Percentiles rank a stretch among this genome's conserved stretches.
phyloP scores from a whole-genome alignment of 2,329 filamentous ascomycete genomes.

The Fusarium guadeloupense region DNA sequence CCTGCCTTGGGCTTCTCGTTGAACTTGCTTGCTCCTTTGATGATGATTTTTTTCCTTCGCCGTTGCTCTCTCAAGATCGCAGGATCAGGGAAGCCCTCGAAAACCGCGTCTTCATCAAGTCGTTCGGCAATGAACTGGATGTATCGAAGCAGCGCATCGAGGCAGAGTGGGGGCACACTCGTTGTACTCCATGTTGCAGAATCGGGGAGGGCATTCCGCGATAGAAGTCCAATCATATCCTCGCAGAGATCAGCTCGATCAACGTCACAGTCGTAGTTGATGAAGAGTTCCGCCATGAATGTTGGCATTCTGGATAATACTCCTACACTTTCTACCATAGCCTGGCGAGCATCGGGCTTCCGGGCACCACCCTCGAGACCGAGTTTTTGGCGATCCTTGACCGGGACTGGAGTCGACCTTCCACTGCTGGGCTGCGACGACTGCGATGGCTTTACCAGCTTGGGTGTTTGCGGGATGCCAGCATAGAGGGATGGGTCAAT shows the following conservation, averaged over 20 bases:
- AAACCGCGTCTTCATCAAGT: conserved; percentile 73
- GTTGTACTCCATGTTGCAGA: conserved; percentile 99
- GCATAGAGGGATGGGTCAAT: conserved; percentile 93
- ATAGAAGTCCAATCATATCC: conserved; percentile 92
- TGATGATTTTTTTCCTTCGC: conserved; percentile 84
- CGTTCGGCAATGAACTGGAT: conserved; percentile 92
- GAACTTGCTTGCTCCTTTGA: conserved; percentile 88
- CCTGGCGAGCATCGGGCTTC: conserved; percentile 94
- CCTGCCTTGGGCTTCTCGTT: conserved; percentile 94
- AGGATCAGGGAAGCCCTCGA: conserved; percentile 73
- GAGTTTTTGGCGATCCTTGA: conserved; percentile 91
- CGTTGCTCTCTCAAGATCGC: conserved; percentile 74
- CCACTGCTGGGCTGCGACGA: conserved; percentile 80
- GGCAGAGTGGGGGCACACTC: conserved; percentile 92
- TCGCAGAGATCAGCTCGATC: conserved; percentile 92
- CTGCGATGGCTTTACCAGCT: conserved; percentile 77
- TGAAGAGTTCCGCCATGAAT: conserved; percentile 93
- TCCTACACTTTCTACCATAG: conserved; percentile 97
- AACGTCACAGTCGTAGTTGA: conserved; percentile 97
- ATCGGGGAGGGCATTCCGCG: conserved; percentile 94
- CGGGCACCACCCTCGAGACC: conserved; percentile 91
- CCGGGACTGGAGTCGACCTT: conserved; percentile 86
- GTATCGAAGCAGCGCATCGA: conserved; percentile 90
- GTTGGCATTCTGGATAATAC: conserved; percentile 91
- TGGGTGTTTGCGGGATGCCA: conserved; percentile 90